Base-by-base conservation (phyloP, 306 rosid genomes). In the Quercus ilex region DNA sequence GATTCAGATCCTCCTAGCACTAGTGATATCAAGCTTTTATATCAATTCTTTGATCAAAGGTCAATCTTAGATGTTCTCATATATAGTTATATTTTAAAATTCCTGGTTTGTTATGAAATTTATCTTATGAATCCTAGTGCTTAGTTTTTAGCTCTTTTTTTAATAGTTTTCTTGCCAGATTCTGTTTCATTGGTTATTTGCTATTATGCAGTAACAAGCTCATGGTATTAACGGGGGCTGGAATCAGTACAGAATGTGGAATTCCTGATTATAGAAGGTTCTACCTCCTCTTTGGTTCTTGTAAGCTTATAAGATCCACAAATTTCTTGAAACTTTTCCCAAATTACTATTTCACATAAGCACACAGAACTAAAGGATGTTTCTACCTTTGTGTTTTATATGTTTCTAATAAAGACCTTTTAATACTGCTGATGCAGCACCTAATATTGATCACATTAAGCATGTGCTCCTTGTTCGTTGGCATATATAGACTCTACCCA, bases 221-320 rank as follows among this genome's bases (percentile, higher is more conserved):
- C 41, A 77, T 82, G 55, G 93, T 92, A 67, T 81, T 94, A 89
- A 92, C 97, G 33, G 97, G 97, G 84, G 97, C 97, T 68, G 97
- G 98, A 73, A 88, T 94, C 43, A 94, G 98, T 81, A 94, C 98
- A n/a, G 97, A 94, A 74, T 94, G 93, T 71, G 98, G 98, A 33
- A 94, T 94, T 88, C 97, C 97, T 49, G 98, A 94, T 83, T 94
- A 94, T 76, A 91, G 97, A 91, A 94, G 98, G 97, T 94, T 79
- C 72, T 78, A 13, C 5, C 43, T 81, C 74, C 72, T 70, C 67
- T 76, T 38, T 65, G 74, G 69, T 21, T 70, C 18, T 41, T 25
- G 25, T 33, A 31, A 67, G 71, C 71, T 33, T 67, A 35, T 33
- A 31, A 35, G 38, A 65, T 31, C 15, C 23, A 31, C 12, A 30